phyloP scores from a whole-genome alignment of 2,329 filamentous ascomycete species.

The Aspergillus bombycis region DNA sequence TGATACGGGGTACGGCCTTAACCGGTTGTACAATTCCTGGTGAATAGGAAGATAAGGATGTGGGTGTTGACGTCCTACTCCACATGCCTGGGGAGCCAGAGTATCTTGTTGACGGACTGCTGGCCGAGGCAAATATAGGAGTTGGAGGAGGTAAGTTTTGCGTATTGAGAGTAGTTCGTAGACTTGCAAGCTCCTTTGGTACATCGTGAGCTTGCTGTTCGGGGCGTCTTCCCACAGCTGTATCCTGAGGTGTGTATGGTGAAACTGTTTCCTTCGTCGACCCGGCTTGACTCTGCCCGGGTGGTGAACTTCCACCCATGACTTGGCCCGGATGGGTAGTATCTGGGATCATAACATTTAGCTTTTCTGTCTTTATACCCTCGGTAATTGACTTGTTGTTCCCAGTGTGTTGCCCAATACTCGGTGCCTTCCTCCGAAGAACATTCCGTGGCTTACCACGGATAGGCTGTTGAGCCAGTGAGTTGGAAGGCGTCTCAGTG shows the following conservation, averaged over 20 bases:
- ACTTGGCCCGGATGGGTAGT: slow-evolving; percentile 20
- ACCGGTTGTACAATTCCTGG: slow-evolving; percentile 48
- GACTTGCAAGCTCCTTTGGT: slow-evolving; percentile 43
- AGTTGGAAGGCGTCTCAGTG: slow-evolving; percentile 14
- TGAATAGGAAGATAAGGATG: slow-evolving; percentile 54
- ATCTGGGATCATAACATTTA: slow-evolving; percentile 37
- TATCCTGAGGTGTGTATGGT: slow-evolving; percentile 21
- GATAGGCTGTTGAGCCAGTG: slow-evolving; percentile 21
- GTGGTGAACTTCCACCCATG: slow-evolving; percentile 17
- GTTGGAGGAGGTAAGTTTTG: slow-evolving; percentile 43
- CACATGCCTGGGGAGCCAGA: slow-evolving; percentile 51
- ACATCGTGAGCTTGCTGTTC: slow-evolving; percentile 25
- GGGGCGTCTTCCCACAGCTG: slow-evolving; percentile 17
- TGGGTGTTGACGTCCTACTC: slow-evolving; percentile 53
- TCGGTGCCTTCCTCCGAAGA: slow-evolving; percentile 46
- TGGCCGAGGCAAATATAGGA: slow-evolving; percentile 42
- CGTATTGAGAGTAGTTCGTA: slow-evolving; percentile 39
- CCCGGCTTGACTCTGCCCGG: slow-evolving; percentile 16
- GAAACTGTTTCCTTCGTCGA: slow-evolving; percentile 15
- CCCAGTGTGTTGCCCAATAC: slow-evolving; percentile 40
- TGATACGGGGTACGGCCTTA: slow-evolving; percentile 39
- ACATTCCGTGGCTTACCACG: slow-evolving; percentile 41
- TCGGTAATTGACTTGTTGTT: slow-evolving; percentile 20
- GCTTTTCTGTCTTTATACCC: slow-evolving; percentile 23
- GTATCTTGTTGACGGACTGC: slow-evolving; percentile 50